Evolutionary conservation across 2,329 filamentous ascomycete species (phyloP), one percentile per base, ranked within the genome.

Genomic region (Claviceps monticola): DNA sequence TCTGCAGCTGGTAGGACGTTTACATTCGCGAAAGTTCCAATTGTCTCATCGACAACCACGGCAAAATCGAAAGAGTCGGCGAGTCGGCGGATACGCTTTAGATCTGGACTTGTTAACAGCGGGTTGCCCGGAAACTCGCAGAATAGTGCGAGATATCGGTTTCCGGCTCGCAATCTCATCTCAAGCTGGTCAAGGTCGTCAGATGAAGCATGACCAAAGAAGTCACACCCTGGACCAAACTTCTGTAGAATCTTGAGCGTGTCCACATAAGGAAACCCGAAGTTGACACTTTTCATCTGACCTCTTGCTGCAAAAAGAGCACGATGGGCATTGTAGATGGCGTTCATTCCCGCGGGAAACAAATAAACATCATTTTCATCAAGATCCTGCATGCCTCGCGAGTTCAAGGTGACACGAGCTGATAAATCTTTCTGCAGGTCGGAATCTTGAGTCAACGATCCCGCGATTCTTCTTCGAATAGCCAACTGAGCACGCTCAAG

Each of bases 251-350:
- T 88, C 66, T 98, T 98, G 51, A 97, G 76, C 0, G 93, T 96
- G 67, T 98, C 93, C 50, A 96, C 88, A 60, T 98, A 98, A 0
- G 93, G 89, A 60, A 98, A 98, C n/a, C 93, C 93, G 62, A 88
- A 96, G 61, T 85, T 90, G 62, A 98, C 82, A 65, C 88, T 94
- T 67, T 87, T 86, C 54, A 79, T 63, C 7, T 74, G 70, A 3
- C 82, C 81, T 39, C 83, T 79, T 0, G 80, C 75, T 49, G 73
- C 71, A 56, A 91, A 71, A 49, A 96, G 71, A 44, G 79, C 80
- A 48, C 84, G 82, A 64, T 98, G 93, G 0, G 86, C 78, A 59
- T 88, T 88, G 71, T 88, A 98, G 45, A 98, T 96, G 49, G 91
- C 82, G 62, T 88, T 96, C 90, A 98, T 98, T 39, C 93, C 93